These are phyloP conservation scores for Candida incommunis DNA, from an alignment of 805 yeast genomes.

Conservation along the genomic window DNA sequence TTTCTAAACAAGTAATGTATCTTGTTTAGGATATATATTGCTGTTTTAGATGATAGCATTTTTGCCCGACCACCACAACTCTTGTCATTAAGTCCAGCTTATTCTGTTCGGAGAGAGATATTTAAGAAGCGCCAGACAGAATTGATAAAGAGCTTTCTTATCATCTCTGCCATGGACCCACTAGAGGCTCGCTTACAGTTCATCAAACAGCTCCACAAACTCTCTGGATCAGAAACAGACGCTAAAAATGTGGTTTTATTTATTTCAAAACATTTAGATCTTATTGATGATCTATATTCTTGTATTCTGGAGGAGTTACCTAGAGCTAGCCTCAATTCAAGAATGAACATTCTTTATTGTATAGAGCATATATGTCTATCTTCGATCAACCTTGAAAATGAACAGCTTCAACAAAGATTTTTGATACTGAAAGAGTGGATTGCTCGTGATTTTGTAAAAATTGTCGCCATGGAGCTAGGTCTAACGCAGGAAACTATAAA, in stretches of 20 bases:
- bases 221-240: conserved; percentile 41
- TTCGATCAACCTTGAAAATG: conserved; percentile 2
- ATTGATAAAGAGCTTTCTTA: neutral
- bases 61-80: too few species aligned
- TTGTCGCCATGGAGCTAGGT: conserved; percentile 14
- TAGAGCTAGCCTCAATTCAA: conserved; percentile 32
- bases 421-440: conserved; percentile 15
- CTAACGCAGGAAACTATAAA: too few species aligned
- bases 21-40: too few species aligned
- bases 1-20: too few species aligned
- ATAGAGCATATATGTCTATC: conserved; percentile 42
- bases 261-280: conserved; percentile 28
- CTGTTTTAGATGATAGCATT: too few species aligned
- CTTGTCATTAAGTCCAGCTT: too few species aligned
- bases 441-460: conserved; percentile 15
- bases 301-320: conserved; percentile 48
- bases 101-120: neutral
- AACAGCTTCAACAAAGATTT: conserved; percentile 2
- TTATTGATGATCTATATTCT: conserved; percentile 55
- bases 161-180: conserved; percentile 49
- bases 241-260: conserved; percentile 17
- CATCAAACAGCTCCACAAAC: conserved; percentile 43
- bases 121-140: neutral
- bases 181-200: conserved; percentile 76
- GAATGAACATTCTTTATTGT: conserved; percentile 56